Evolutionary conservation across 2,329 filamentous ascomycete genomes (phyloP), one percentile per base, ranked within the genome.

Genomic region (Colletotrichum tamarilloi): DNA sequence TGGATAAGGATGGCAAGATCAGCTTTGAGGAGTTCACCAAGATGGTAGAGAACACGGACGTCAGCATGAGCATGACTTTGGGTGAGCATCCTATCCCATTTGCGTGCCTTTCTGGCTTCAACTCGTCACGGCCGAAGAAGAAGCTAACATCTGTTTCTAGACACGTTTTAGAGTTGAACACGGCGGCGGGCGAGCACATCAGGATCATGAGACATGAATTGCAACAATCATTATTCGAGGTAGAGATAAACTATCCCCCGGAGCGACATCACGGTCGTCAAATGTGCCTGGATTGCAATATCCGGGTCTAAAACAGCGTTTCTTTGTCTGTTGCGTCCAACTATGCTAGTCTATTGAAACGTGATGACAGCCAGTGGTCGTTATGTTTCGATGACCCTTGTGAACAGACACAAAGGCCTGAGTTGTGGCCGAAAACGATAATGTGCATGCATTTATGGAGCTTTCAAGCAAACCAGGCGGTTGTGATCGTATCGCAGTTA

Each of bases 21-120:
- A 98, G 95, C 87, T 99, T 99, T 80, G 95, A 98, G 85, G 97
- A 99, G 88, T 99, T 99, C 82, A 96, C 92, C 74, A 95, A 97
- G 87, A 98, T 99, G 96, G 97, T 99, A 64, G 96, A 98, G 89
- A 97, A 93, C 82, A 98, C 96, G 69, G 91, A 93, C 79, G 89
- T 93, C 77, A 92, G 90, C 85, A 92, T 92, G 89, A 93, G 90
- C 85, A 92, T 93, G 91, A 93, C 91, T 77, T 85, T 93, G 80
- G 91, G 91, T 92, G 80, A 83, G 87, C 87, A 74, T 35, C 5
- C 55, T 22, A 19, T 49, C 19, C 42, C 16, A 19, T 19, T 42
- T 49, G 42, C 42, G 42, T 19, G 6, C 26, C 26, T 26, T 30
- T 3, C 32, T 68, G 26, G 11, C 7, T 68, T 28, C 38, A 11